phyloP scores from a whole-genome alignment of 2,329 filamentous ascomycete genomes.

The Dothistroma septosporum region DNA sequence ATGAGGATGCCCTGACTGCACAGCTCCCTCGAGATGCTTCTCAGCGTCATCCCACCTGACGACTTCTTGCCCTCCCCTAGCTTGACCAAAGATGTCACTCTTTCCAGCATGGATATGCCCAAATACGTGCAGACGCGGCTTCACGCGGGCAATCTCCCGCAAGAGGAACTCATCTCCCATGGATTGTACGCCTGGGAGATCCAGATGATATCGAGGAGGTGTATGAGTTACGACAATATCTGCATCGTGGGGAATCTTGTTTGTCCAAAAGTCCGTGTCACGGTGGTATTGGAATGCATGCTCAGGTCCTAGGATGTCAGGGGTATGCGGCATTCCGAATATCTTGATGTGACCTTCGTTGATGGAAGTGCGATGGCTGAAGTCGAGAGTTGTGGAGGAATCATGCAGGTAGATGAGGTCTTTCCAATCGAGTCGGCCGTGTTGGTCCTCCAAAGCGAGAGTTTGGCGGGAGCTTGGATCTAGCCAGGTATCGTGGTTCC shows the following conservation, averaged over 20 bases:
- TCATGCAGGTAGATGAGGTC: slow-evolving; percentile 73
- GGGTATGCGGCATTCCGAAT: slow-evolving; percentile 69
- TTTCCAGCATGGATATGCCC: slow-evolving; percentile 74
- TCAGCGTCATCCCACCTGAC: slow-evolving; percentile 74
- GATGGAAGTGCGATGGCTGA: slow-evolving; percentile 39
- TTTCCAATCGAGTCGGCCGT: slow-evolving; percentile 59
- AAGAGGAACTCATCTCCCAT: slow-evolving; percentile 67
- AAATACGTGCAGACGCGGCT: slow-evolving; percentile 74
- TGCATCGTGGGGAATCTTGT: slow-evolving; percentile 64
- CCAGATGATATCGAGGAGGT: slow-evolving; percentile 68
- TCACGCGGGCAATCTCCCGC: slow-evolving; percentile 67
- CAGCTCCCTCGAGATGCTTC: slow-evolving; percentile 64
- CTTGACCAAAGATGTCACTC: slow-evolving; percentile 24
- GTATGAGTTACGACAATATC: slow-evolving; percentile 80
- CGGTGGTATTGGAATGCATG: slow-evolving; percentile 75
- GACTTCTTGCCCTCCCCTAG: slow-evolving; percentile 58
- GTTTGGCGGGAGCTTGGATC: slow-evolving; percentile 59
- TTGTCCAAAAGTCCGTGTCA: slow-evolving; percentile 65
- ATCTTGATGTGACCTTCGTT: slow-evolving; percentile 60
- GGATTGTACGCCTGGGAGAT: slow-evolving; percentile 52
- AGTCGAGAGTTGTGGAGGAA: slow-evolving; percentile 58
- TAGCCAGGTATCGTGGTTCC: slow-evolving; percentile 87
- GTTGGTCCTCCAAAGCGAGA: slow-evolving; percentile 48
- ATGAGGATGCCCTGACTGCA: slow-evolving; percentile 36
- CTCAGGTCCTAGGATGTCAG: slow-evolving; percentile 63